Conservation (phyloP, 1,284 basidiomycete genomes). For the Fomitopsis betulina region DNA sequence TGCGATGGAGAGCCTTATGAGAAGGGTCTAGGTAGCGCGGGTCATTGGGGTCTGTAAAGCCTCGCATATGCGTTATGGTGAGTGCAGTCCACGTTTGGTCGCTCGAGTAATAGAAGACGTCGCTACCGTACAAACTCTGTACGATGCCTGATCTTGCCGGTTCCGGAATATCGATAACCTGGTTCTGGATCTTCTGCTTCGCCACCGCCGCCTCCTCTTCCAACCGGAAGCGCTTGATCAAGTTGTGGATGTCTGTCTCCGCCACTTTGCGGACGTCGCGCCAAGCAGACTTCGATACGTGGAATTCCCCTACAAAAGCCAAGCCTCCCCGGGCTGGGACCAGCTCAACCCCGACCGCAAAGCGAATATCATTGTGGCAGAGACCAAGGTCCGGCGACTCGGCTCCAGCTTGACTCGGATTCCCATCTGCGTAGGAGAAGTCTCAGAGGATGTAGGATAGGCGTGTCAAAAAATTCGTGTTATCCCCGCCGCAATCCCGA, state of each 20-base stretch:
- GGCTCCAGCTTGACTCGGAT: too few species aligned
- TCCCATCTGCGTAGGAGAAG: too few species aligned
- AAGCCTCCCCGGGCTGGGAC: not conserved
- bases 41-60: not conserved
- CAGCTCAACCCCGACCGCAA: constrained; percentile 9
- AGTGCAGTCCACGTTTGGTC: not conserved
- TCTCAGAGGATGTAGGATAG: too few species aligned
- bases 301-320: not conserved
- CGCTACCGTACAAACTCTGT: not conserved
- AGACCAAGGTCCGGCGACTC: too few species aligned
- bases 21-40: not conserved
- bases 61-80: not conserved
- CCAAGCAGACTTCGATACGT: constrained; percentile 16
- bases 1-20: not conserved
- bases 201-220: not conserved
- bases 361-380: too few species aligned
- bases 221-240: not conserved
- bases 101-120: not conserved
- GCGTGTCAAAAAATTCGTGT: too few species aligned
- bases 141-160: not conserved
- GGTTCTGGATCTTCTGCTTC: too few species aligned
- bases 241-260: constrained; percentile 11
- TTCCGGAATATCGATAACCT: not conserved
- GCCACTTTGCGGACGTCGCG: constrained; percentile 3
- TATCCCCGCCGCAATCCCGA: too few species aligned